Base-by-base conservation (phyloP, 192 early-diverging fungal genomes). In the Mortierella antarctica region DNA sequence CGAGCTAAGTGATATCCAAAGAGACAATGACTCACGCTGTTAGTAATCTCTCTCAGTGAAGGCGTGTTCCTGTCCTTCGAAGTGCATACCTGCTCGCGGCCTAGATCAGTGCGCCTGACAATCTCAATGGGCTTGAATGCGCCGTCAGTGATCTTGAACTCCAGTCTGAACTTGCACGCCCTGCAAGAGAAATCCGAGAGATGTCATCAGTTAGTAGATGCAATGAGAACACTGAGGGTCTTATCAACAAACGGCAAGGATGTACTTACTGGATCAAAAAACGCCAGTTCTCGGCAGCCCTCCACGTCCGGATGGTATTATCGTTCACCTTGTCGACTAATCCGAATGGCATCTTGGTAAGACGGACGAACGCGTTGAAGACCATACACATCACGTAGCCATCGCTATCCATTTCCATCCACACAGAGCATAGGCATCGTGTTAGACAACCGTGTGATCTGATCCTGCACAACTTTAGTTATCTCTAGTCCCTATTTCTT, bases 81-180 rank as follows among this genome's bases (percentile, higher is more conserved):
- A 52, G 39, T 0, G 17, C 8, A 57, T 84, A 88, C 85, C 61
- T 83, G 82, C 48, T 46, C 21, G 10, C 79, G 65, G 5, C 89
- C 87, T 18, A 63, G 55, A 9, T 68, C 72, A 18, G 84, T 90
- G 21, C 86, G 73, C 51, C 83, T 82, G 7, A 84, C 84, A 65
- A 90, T 85, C 23, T 87, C 84, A 51, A 85, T 68, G 13, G 84
- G 74, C 23, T 89, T 85, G 64, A 88, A 88, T 18, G 68, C 65
- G 0, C 57, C 57, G 3, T 73, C 71, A 10, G 66, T 51, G 58
- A 88, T 84, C 56, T 79, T 72, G 45, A 86, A 74, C 41, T 88
- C 87, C 59, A 88, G 83, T 41, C 89, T 67, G 61, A 88, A 87
- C 71, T 88, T 90, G 46, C 86, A 87, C 18, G 89, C 89, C n/a